Evolutionary conservation across 225 moss, liverwort and hornwort genomes (phyloP).

Genomic region (Bryoerythrophyllum caledonicum): DNA sequence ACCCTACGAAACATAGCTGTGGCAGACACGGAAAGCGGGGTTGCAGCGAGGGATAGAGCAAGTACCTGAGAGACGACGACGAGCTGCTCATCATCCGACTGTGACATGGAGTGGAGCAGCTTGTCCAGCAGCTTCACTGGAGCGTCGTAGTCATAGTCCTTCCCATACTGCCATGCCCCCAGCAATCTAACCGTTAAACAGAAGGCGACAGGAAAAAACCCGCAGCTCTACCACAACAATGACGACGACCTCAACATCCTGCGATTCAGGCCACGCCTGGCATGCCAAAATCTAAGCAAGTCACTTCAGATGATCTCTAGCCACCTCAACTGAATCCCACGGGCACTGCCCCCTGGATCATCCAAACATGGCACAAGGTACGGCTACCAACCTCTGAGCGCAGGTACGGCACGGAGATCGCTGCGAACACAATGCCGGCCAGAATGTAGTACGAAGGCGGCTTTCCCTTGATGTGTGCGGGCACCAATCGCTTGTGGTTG

Average conservation of each 20-base stretch:
- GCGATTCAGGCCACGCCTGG: neutral
- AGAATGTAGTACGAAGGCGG: conserved; percentile 96
- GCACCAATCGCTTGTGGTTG: conserved; percentile 95
- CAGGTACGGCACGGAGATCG: conserved; percentile 96
- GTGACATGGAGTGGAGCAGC: conserved; percentile 97
- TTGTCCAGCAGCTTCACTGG: conserved; percentile 98
- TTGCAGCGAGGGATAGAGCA: neutral
- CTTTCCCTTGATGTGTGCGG: conserved; percentile 97
- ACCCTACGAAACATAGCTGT: neutral
- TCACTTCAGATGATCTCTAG: neutral
- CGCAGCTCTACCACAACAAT: neutral
- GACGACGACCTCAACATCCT: conserved; percentile 10
- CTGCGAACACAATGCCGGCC: conserved; percentile 97
- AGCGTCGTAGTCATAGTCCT: conserved; percentile 98
- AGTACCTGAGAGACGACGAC: conserved; percentile 95
- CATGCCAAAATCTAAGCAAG: neutral
- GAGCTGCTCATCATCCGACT: conserved; percentile 97
- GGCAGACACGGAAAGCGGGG: neutral
- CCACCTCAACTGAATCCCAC: neutral
- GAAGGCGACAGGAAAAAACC: neutral
- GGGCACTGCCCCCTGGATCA: conserved; percentile 1
- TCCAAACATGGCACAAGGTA: conserved; percentile 20
- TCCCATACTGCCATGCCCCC: conserved; percentile 78
- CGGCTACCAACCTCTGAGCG: conserved; percentile 98
- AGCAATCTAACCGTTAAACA: conserved; percentile 15